Conservation (phyloP, 768 basidiomycete species). For the Lactarius sanguifluus region DNA sequence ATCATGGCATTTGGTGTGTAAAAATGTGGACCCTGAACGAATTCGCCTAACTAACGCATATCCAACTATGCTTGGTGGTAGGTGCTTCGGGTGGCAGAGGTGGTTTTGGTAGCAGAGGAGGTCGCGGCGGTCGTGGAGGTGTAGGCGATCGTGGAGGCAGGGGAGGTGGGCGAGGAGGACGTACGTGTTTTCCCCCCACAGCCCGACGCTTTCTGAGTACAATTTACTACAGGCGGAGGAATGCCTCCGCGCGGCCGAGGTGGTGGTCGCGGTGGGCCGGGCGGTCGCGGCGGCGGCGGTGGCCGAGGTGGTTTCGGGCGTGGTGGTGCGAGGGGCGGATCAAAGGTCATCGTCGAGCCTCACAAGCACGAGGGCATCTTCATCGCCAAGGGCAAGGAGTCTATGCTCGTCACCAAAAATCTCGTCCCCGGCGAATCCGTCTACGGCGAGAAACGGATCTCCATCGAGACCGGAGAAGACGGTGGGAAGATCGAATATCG, state of each 20-base stretch:
- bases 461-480: conserved; percentile 71
- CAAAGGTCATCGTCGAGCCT: conserved; percentile 90
- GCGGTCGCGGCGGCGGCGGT: conserved; percentile 31
- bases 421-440: conserved; percentile 97
- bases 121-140: conserved; percentile 36
- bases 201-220: background rate
- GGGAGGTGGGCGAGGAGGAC: conserved; percentile 33
- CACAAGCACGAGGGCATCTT: conserved; percentile 95
- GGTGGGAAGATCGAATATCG: conserved; percentile 93
- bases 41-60: background rate
- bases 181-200: conserved; percentile 25
- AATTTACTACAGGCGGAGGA: conserved; percentile 28
- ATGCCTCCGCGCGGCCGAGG: conserved; percentile 37
- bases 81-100: conserved; percentile 75
- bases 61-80: conserved; percentile 28
- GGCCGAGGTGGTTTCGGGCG: conserved; percentile 72
- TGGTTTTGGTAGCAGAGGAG: conserved; percentile 39
- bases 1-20: conserved; percentile 38
- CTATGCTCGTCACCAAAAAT: conserved; percentile 96
- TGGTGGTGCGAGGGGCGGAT: conserved; percentile 77
- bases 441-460: conserved; percentile 97
- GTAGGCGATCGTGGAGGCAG: conserved; percentile 41
- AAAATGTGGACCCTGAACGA: background rate
- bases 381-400: conserved; percentile 97
- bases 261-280: conserved; percentile 48